phyloP scores from a whole-genome alignment of 768 basidiomycete genomes.

The Lentinula sp. region DNA sequence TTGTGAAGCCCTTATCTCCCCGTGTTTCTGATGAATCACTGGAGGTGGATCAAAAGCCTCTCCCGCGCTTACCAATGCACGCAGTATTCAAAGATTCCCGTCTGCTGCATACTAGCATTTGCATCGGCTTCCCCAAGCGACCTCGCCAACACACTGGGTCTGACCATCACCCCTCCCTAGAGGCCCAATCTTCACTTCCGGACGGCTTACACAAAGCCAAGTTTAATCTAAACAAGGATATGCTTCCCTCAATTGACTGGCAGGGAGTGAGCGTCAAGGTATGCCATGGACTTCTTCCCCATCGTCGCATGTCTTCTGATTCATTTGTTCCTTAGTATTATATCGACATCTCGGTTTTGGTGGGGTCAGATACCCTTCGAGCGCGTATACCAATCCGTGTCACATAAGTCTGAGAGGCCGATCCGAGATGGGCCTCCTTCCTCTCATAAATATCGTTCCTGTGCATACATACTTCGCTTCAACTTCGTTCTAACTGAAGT shows the following conservation, averaged over 20 bases:
- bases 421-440: background rate
- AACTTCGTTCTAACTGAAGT: background rate
- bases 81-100: constrained; percentile 35
- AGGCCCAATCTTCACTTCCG: constrained; percentile 44
- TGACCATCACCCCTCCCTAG: constrained; percentile 38
- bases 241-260: constrained; percentile 66
- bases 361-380: constrained; percentile 57
- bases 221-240: constrained; percentile 46
- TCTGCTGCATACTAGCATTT: constrained; percentile 44
- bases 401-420: constrained; percentile 25
- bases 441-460: background rate
- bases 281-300: constrained; percentile 11
- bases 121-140: constrained; percentile 67
- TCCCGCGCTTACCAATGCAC: constrained; percentile 34
- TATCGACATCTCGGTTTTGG: constrained; percentile 61
- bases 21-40: constrained; percentile 17
- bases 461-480: background rate
- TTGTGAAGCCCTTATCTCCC: constrained; percentile 23
- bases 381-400: constrained; percentile 60
- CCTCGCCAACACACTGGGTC: constrained; percentile 40
- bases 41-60: constrained; percentile 29
- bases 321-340: constrained; percentile 47
- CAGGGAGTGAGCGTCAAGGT: constrained; percentile 65
- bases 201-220: constrained; percentile 65
- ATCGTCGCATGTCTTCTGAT: constrained; percentile 1